A percentile compares a stretch with the other conserved stretches of the same genome.
These are phyloP conservation scores for Quercus cerris DNA, from an alignment of 306 rosid genomes.

Conservation along the genomic window DNA sequence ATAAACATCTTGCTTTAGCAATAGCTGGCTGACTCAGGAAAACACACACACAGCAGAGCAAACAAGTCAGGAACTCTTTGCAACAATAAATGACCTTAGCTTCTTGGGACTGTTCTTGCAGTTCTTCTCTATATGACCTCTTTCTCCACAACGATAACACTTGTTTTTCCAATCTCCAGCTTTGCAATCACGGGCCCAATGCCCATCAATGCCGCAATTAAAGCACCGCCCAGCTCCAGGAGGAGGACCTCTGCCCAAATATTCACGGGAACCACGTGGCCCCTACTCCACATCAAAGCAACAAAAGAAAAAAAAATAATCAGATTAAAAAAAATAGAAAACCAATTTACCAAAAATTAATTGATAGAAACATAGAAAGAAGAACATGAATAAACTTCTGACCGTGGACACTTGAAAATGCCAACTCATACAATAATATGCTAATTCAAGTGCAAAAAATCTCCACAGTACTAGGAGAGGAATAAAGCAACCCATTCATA, in stretches of 20 bases:
- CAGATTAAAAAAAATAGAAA: background rate
- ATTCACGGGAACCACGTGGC: constrained; percentile 79
- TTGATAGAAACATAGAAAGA: background rate
- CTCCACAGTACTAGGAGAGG: no score
- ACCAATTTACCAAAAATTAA: background rate
- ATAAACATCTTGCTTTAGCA: background rate
- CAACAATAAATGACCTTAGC: constrained; percentile 36
- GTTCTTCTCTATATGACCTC: constrained; percentile 77
- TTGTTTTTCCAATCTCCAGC: constrained; percentile 94
- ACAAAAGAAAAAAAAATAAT: background rate
- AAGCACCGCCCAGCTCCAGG: constrained; percentile 95
- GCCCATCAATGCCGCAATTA: constrained; percentile 85
- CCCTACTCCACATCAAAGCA: constrained; percentile 30
- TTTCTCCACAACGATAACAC: constrained; percentile 87
- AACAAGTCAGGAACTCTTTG: background rate
- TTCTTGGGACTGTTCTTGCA: constrained; percentile 83
- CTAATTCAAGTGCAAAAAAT: background rate
- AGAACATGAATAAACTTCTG: background rate
- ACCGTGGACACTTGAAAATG: background rate
- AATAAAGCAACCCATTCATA: background rate
- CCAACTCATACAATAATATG: background rate
- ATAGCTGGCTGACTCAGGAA: background rate
- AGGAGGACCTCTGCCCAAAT: constrained; percentile 73
- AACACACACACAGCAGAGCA: background rate
- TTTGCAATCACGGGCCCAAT: constrained; percentile 87